phyloP scores from a whole-genome alignment of 2,329 filamentous ascomycete species.

The Colletotrichum trifolii region DNA sequence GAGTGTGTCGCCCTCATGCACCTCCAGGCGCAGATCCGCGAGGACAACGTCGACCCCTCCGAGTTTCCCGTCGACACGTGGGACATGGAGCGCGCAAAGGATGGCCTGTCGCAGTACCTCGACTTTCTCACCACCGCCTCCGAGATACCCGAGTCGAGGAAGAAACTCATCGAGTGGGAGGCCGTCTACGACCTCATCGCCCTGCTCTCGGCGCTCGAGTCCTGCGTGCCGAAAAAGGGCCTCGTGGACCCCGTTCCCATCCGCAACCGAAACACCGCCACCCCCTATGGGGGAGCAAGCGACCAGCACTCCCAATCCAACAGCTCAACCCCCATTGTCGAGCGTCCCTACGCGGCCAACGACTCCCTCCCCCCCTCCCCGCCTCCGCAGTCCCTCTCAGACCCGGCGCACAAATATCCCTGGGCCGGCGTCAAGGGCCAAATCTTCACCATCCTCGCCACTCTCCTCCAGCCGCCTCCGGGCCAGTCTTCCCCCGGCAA shows the following conservation, averaged over 20 bases:
- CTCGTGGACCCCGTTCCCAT: slow-evolving; percentile 59
- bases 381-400: slow-evolving; percentile 65
- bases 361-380: slow-evolving; percentile 51
- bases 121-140: slow-evolving; percentile 93
- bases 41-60: slow-evolving; percentile 77
- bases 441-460: slow-evolving; percentile 89
- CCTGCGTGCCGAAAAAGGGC: slow-evolving; percentile 85
- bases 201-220: slow-evolving; percentile 86
- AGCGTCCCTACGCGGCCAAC: slow-evolving; percentile 69
- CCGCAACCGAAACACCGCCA: slow-evolving; percentile 39
- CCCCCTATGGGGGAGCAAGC: slow-evolving; percentile 34
- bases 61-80: slow-evolving; percentile 95
- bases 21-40: slow-evolving; percentile 88
- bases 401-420: slow-evolving; percentile 71
- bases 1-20: slow-evolving; percentile 96
- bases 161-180: slow-evolving; percentile 91
- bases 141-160: slow-evolving; percentile 84
- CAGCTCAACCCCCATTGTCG: slow-evolving; percentile 58
- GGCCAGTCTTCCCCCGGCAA: slow-evolving; percentile 71
- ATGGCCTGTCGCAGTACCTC: slow-evolving; percentile 92
- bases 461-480: slow-evolving; percentile 84
- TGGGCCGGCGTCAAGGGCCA: slow-evolving; percentile 88
- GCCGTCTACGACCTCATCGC: slow-evolving; percentile 89
- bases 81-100: slow-evolving; percentile 98
- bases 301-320: slow-evolving; percentile 42